Evolutionary conservation across 345 rosid species (phyloP), one percentile per base, ranked within the genome.

Genomic region (Hibiscus tridactylites): DNA sequence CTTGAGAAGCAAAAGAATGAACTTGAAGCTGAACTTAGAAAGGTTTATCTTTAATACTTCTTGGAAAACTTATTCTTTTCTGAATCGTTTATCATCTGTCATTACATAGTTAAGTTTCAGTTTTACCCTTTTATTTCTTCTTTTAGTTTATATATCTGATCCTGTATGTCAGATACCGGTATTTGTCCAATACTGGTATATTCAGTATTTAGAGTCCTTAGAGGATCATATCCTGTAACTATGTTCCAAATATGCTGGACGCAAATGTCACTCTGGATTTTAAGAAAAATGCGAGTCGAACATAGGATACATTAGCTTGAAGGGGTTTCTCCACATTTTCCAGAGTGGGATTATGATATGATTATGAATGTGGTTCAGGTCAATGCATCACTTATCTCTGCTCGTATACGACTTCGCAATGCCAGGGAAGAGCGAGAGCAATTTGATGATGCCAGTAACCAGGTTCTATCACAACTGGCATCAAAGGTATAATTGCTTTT

Each of bases 391-490:
- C 80, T 90, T 76, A 71, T 80, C 8, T 71, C 85, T 49, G 77
- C 93, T 29, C 83, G 88, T 67, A 86, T 82, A 75, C 91, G 92
- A 64, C 88, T 92, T 72, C 84, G 33, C 58, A 87, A 95, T 83
- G 91, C 92, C 5, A 84, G 79, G 85, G 97, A 95, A 84, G 97
- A 92, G 83, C 77, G 96, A 78, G 97, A 95, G 49, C 91, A 95
- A 59, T 95, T 92, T 63, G 97, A 92, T 80, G 89, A 89, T 60
- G 97, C 97, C 19, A 89, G 93, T 75, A 87, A 89, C 75, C 86
- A 92, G 85, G 85, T 92, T 72, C 85, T 92, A 12, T n/a, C 87
- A 68, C 92, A 87, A 84, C 78, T 95, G 53, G 89, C 89, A 76
- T 74, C 85, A 70, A 90, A 85, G 97, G 97, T 90, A 83, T 77